phyloP scores from a whole-genome alignment of 2,329 filamentous ascomycete species.

The Pseudogymnoascus sp. region DNA sequence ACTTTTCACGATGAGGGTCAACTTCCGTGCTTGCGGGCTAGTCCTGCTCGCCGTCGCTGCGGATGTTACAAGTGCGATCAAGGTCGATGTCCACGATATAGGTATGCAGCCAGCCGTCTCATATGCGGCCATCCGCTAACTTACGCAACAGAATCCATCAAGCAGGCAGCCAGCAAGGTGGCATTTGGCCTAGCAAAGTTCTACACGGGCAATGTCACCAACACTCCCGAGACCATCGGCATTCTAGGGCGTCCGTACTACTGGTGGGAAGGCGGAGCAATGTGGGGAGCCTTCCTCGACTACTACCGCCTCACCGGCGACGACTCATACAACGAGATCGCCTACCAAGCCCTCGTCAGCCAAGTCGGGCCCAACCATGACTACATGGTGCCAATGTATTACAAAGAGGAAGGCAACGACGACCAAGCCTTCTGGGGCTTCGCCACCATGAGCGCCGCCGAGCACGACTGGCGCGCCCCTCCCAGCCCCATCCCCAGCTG shows the following conservation, averaged over 20 bases:
- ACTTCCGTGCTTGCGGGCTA: slow-evolving; percentile 1
- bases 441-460: slow-evolving; percentile 59
- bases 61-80: neutral
- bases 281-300: slow-evolving; percentile 62
- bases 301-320: slow-evolving; percentile 63
- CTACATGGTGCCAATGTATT: slow-evolving; percentile 51
- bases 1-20: neutral
- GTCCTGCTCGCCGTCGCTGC: slow-evolving; percentile 1
- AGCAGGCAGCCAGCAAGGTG: slow-evolving; percentile 51
- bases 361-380: slow-evolving; percentile 54
- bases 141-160: slow-evolving; percentile 47
- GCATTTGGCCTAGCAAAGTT: slow-evolving; percentile 56
- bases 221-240: slow-evolving; percentile 47
- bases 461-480: slow-evolving; percentile 59
- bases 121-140: neutral
- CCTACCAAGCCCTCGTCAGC: slow-evolving; percentile 51
- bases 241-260: slow-evolving; percentile 61
- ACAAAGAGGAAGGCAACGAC: slow-evolving; percentile 62
- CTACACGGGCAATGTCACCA: slow-evolving; percentile 56
- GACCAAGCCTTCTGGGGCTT: slow-evolving; percentile 71
- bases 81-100: neutral
- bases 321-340: slow-evolving; percentile 50
- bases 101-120: neutral
- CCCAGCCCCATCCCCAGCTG: slow-evolving; percentile 44
- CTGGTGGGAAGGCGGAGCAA: slow-evolving; percentile 52